These are phyloP conservation scores for Candida sanyaensis DNA, from an alignment of 1,139 yeast species.

Conservation along the genomic window DNA sequence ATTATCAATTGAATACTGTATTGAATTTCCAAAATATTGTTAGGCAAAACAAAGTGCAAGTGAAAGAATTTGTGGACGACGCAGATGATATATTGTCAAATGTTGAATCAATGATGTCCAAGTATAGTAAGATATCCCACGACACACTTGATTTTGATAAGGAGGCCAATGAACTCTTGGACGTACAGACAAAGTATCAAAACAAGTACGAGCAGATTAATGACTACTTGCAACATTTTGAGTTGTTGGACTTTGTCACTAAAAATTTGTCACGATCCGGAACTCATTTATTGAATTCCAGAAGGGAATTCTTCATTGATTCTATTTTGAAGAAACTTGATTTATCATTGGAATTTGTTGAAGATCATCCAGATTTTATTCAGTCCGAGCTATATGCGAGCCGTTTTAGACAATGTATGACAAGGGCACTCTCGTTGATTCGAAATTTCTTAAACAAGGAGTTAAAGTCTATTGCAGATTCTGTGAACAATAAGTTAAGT, in stretches of 20 bases:
- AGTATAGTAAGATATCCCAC: slow-evolving; percentile 55
- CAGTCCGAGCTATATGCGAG: slow-evolving; percentile 72
- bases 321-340: slow-evolving; percentile 62
- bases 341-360: slow-evolving; percentile 41
- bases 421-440: slow-evolving; percentile 76
- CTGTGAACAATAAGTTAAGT: slow-evolving; percentile 45
- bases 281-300: slow-evolving; percentile 52
- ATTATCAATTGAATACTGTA: slow-evolving; percentile 30
- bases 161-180: slow-evolving; percentile 55
- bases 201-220: slow-evolving; percentile 51
- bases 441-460: slow-evolving; percentile 63
- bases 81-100: slow-evolving; percentile 42
- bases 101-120: slow-evolving; percentile 45
- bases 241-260: slow-evolving; percentile 69
- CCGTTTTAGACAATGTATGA: slow-evolving; percentile 81
- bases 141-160: slow-evolving; percentile 68
- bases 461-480: slow-evolving; percentile 34
- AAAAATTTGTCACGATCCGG: slow-evolving; percentile 71
- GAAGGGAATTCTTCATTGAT: slow-evolving; percentile 14
- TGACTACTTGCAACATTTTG: slow-evolving; percentile 59
- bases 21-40: slow-evolving; percentile 46
- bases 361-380: slow-evolving; percentile 50
- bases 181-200: slow-evolving; percentile 49
- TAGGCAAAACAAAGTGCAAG: slow-evolving; percentile 29
- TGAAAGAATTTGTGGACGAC: slow-evolving; percentile 40